Conservation (phyloP, 164 flowering plant genomes). For the Pachysandra terminalis region DNA sequence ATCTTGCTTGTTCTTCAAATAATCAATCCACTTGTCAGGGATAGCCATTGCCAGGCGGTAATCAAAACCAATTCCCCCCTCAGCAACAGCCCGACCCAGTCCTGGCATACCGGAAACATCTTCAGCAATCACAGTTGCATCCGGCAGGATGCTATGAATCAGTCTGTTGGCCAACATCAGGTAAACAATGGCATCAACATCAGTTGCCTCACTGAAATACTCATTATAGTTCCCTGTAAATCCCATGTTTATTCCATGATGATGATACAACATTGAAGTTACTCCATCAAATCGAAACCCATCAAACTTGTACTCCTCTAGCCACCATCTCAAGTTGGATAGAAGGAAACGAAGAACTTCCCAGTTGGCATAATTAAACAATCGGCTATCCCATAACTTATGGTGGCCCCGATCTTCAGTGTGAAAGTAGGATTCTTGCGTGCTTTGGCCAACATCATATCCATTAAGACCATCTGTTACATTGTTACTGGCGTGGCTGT, state of each 20-base stretch:
- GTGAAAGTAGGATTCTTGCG: constrained; percentile 91
- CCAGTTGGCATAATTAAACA: constrained; percentile 95
- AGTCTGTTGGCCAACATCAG: constrained; percentile 84
- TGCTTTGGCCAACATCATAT: constrained; percentile 87
- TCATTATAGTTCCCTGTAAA: constrained; percentile 81
- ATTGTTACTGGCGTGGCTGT: constrained; percentile 93
- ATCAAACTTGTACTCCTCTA: constrained; percentile 90
- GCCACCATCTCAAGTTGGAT: constrained; percentile 95
- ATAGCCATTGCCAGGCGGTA: constrained; percentile 95
- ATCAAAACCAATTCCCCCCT: constrained; percentile 92
- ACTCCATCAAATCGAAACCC: constrained; percentile 98
- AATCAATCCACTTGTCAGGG: constrained; percentile 97
- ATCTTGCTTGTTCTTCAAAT: constrained; percentile 79
- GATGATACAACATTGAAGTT: constrained; percentile 96
- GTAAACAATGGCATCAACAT: constrained; percentile 94
- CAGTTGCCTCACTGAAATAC: constrained; percentile 87
- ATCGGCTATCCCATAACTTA: constrained; percentile 88
- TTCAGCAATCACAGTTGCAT: constrained; percentile 89
- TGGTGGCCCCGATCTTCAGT: constrained; percentile 89
- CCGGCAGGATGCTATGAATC: constrained; percentile 64
- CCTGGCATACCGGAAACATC: constrained; percentile 99
- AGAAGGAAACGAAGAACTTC: constrained; percentile 96
- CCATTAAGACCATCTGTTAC: constrained; percentile 95
- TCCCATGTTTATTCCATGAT: constrained; percentile 81
- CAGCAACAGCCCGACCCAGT: constrained; percentile 69